Evolutionary conservation across 352 stramenopile species (phyloP).

Genomic region (Phytophthora chlamydospora): DNA sequence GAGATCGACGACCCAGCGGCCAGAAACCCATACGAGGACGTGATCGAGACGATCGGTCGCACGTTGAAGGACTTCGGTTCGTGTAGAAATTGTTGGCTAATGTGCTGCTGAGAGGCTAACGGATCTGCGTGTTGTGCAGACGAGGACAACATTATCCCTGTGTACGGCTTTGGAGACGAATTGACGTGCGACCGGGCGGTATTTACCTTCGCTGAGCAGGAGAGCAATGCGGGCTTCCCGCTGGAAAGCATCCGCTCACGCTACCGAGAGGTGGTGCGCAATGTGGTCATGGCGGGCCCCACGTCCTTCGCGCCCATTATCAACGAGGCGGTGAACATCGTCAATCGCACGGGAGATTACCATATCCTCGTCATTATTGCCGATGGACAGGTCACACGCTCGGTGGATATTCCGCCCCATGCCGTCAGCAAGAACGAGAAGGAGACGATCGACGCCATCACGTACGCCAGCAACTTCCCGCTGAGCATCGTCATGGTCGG

Average conservation of each 20-base stretch:
- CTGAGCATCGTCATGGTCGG: conserved; percentile 84
- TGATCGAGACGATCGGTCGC: conserved; percentile 81
- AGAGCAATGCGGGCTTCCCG: conserved; percentile 51
- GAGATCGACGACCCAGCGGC: conserved; percentile 52
- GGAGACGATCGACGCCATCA: conserved; percentile 89
- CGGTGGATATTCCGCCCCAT: conserved; percentile 76
- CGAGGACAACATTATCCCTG: conserved; percentile 85
- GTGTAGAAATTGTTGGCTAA: conserved; percentile 5
- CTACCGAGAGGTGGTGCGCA: conserved; percentile 73
- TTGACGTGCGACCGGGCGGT: conserved; percentile 80
- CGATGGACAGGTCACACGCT: conserved; percentile 86
- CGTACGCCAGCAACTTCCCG: conserved; percentile 77
- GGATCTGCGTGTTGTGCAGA: conserved; percentile 42
- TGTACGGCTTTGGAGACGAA: conserved; percentile 86
- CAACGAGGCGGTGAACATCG: conserved; percentile 79
- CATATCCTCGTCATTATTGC: conserved; percentile 91
- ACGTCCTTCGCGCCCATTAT: conserved; percentile 90
- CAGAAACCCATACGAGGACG: conserved; percentile 84
- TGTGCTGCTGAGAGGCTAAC: conserved; percentile 3
- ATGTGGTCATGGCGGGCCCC: conserved; percentile 81
- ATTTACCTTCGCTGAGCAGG: conserved; percentile 66
- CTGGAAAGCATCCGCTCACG: conserved; percentile 70
- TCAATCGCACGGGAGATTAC: conserved; percentile 77
- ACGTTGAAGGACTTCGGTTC: conserved; percentile 78
- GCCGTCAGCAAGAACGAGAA: conserved; percentile 86